Percentiles rank a stretch among this genome's conserved stretches.
These are phyloP conservation scores for Ophioceras dolichostomum DNA, from an alignment of 2,329 filamentous ascomycete species.

Conservation along the genomic window DNA sequence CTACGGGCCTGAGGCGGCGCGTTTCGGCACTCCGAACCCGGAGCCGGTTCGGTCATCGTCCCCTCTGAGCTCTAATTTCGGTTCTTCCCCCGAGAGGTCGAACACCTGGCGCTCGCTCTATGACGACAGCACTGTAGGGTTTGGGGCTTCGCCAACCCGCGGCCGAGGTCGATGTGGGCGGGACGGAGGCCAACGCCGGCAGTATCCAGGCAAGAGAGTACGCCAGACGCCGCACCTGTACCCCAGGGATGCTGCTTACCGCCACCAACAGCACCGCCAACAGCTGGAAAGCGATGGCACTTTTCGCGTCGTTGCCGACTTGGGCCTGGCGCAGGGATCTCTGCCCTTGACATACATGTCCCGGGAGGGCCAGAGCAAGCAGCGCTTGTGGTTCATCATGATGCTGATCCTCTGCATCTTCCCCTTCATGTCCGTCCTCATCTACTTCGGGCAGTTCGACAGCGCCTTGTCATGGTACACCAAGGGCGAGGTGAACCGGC, in stretches of 20 bases:
- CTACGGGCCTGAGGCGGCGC: no score
- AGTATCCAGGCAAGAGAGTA: no score
- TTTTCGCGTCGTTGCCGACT: constrained; percentile 7
- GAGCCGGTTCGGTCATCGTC: no score
- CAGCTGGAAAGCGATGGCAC: constrained; percentile 6
- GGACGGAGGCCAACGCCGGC: no score
- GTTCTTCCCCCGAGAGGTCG: neutral
- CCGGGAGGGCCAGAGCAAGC: constrained; percentile 15
- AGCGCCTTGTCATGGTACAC: constrained; percentile 35
- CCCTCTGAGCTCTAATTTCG: constrained; percentile 1
- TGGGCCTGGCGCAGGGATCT: neutral
- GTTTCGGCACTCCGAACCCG: no score
- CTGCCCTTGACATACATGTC: constrained; percentile 14
- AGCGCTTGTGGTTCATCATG: constrained; percentile 22
- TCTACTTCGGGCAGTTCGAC: constrained; percentile 30
- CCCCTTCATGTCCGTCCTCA: constrained; percentile 33
- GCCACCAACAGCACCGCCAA: constrained; percentile 5
- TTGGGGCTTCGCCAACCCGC: neutral
- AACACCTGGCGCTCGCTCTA: neutral
- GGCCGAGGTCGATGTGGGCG: no score
- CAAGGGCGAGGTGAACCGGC: constrained; percentile 26
- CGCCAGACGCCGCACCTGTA: constrained; percentile 6
- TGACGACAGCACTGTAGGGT: constrained; percentile 1
- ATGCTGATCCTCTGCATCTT: constrained; percentile 27
- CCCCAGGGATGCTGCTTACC: constrained; percentile 15